Conservation (phyloP, 257 asterid genomes). For the Lithospermum erythrorhizon region DNA sequence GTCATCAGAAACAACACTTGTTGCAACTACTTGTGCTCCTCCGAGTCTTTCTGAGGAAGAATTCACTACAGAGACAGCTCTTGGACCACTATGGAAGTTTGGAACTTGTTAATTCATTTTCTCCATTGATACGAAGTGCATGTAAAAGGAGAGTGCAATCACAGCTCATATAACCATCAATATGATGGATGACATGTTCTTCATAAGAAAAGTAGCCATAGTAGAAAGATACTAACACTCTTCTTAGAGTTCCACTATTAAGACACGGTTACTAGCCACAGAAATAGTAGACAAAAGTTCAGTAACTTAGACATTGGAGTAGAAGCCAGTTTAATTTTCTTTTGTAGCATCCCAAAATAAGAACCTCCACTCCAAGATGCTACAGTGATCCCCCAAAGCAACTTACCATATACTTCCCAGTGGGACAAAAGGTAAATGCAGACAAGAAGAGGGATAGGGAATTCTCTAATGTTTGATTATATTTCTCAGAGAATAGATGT, state of each 20-base stretch:
- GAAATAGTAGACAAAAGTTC: too few species aligned
- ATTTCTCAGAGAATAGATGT: too few species aligned
- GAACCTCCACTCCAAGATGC: too few species aligned
- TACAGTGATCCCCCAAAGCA: too few species aligned
- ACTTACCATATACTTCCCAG: too few species aligned
- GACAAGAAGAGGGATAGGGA: too few species aligned
- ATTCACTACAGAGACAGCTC: constrained; percentile 80
- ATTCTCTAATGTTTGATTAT: too few species aligned
- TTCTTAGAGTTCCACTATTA: too few species aligned
- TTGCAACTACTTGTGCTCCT: constrained; percentile 62
- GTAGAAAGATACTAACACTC: too few species aligned
- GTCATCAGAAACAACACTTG: constrained; percentile 81
- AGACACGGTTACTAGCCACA: too few species aligned
- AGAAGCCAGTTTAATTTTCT: constrained; percentile 27
- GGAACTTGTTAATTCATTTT: constrained; percentile 10
- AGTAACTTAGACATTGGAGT: constrained; percentile 17
- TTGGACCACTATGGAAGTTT: constrained; percentile 65
- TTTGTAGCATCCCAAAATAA: constrained; percentile 74
- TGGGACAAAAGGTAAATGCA: too few species aligned
- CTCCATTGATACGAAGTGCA: background rate
- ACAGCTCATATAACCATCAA: background rate
- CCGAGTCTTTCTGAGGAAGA: constrained; percentile 77
- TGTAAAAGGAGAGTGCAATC: background rate
- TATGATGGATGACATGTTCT: background rate
- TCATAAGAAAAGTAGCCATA: background rate